Conservation (phyloP, 139 green algal genomes). For the Micractinium conductrix region DNA sequence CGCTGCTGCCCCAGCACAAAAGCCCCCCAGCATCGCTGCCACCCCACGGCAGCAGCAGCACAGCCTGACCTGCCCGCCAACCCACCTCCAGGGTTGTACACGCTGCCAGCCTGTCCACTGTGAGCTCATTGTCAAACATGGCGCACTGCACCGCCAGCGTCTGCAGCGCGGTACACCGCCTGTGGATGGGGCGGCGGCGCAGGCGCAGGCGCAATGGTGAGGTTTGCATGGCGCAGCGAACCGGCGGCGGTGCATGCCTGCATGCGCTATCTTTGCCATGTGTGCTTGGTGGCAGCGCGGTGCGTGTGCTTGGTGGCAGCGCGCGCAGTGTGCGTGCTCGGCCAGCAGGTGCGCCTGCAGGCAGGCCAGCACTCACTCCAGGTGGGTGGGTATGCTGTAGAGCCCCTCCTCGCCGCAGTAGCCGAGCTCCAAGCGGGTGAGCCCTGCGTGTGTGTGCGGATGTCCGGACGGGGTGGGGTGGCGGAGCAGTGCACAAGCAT, state of each 20-base stretch:
- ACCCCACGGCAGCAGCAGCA: not conserved
- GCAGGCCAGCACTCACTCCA: conserved; percentile 6
- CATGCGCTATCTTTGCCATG: too few species aligned
- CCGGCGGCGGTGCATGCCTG: too few species aligned
- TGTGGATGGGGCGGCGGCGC: not conserved
- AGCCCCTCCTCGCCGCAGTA: conserved; percentile 31
- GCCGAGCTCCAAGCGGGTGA: conserved; percentile 26
- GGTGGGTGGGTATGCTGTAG: conserved; percentile 5
- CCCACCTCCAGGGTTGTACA: conserved; percentile 20
- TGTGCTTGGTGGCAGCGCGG: too few species aligned
- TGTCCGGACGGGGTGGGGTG: too few species aligned
- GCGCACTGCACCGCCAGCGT: conserved; percentile 16
- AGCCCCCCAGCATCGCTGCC: too few species aligned
- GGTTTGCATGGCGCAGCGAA: too few species aligned
- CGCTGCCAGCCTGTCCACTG: conserved; percentile 3
- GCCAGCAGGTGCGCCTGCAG: not conserved
- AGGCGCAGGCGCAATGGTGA: not conserved
- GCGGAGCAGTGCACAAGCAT: too few species aligned
- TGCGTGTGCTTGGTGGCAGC: too few species aligned
- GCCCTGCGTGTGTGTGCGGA: too few species aligned
- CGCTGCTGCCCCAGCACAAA: too few species aligned
- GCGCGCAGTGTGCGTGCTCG: too few species aligned
- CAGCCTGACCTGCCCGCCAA: not conserved
- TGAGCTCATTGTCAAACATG: conserved; percentile 31
- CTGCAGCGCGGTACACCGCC: conserved; percentile 12